Percentiles rank a stretch among this genome's conserved stretches.
Evolutionary conservation across 2,329 filamentous ascomycete species (phyloP).

Genomic region (Alternaria arbusti): DNA sequence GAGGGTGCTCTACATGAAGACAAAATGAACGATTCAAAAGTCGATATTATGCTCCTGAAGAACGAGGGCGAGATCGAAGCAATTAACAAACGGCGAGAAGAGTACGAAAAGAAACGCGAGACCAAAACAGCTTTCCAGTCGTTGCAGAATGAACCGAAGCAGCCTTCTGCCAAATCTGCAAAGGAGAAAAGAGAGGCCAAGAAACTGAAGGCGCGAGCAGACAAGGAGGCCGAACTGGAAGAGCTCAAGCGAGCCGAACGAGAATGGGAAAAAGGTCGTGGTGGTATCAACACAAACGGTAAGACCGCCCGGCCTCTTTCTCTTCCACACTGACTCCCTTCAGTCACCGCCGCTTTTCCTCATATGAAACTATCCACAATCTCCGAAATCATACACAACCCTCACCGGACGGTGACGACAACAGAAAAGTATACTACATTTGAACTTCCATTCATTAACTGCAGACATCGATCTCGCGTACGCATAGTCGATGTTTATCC

Average conservation of each 20-base stretch:
- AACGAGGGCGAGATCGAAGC: conserved; percentile 15
- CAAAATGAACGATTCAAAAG: conserved; percentile 54
- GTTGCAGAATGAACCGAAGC: conserved; percentile 24
- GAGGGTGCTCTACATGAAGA: conserved; percentile 78
- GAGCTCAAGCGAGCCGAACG: conserved; percentile 31
- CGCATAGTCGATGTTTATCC: conserved; percentile 87
- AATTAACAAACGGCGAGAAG: conserved; percentile 64
- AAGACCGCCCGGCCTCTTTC: conserved; percentile 18
- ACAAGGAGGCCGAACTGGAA: conserved; percentile 40
- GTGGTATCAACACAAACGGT: conserved; percentile 51
- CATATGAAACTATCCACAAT: conserved; percentile 41
- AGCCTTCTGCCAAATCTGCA: conserved; percentile 24
- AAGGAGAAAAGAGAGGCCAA: conserved; percentile 46
- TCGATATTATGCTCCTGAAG: conserved; percentile 59
- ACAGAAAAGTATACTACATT: conserved; percentile 47
- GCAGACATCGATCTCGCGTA: conserved; percentile 71
- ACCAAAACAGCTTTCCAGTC: conserved; percentile 20
- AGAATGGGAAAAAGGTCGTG: conserved; percentile 17
- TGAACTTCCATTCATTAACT: conserved; percentile 73
- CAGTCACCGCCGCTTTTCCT: conserved; percentile 57
- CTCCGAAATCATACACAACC: conserved; percentile 57
- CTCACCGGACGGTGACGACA: conserved; percentile 47
- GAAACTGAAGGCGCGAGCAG: conserved; percentile 43
- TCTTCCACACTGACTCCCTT: conserved; percentile 9
- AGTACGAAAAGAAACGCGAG: conserved; percentile 59